Percentiles rank a stretch among this genome's conserved stretches.
phyloP scores from a whole-genome alignment of 768 basidiomycete genomes.

The Clitopilus passeckerianus region DNA sequence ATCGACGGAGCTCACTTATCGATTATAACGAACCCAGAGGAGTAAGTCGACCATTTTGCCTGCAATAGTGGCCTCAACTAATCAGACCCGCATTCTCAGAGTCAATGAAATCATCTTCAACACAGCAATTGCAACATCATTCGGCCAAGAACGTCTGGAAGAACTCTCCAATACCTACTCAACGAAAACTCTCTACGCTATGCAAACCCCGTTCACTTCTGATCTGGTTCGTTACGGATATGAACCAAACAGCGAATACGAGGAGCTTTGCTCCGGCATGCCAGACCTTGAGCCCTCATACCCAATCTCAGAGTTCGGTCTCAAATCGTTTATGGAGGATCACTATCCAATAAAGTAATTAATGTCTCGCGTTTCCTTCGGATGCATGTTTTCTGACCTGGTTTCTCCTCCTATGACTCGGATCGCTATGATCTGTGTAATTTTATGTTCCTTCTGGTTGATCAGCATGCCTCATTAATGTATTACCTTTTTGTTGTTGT shows the following conservation, averaged over 20 bases:
- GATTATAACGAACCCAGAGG: neutral
- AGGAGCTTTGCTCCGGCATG: neutral
- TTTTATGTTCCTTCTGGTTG: neutral
- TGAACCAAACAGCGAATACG: neutral
- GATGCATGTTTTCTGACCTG: neutral
- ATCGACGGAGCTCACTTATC: neutral
- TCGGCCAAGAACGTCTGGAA: neutral
- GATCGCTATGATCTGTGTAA: no score
- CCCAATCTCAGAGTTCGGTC: neutral
- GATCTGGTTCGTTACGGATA: neutral
- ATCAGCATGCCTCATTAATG: neutral
- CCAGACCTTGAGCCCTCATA: neutral
- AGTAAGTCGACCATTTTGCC: neutral
- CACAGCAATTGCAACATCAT: neutral
- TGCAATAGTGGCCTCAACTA: neutral
- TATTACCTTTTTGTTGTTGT: neutral
- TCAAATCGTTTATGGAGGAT: neutral
- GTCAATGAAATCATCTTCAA: neutral
- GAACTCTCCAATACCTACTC: neutral
- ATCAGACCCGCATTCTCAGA: neutral
- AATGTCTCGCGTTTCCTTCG: neutral
- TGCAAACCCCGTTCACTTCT: neutral
- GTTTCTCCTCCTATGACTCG: no score
- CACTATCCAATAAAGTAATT: neutral
- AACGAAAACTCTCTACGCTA: neutral